Evolutionary conservation across 805 yeast genomes (phyloP).

Genomic region (Brettanomyces sp.): DNA sequence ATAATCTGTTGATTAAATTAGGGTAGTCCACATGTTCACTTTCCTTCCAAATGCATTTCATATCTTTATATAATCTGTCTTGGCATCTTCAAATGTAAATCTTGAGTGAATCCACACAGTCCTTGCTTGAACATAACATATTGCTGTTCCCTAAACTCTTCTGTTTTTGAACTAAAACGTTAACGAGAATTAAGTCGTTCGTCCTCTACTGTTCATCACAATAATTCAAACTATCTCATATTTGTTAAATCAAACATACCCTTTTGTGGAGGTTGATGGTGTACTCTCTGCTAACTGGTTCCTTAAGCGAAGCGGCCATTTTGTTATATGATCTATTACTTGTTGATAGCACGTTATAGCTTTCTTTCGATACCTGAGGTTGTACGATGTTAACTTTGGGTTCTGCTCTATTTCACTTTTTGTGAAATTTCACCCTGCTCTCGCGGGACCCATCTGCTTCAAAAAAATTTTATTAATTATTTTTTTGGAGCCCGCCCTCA

Average conservation of each 20-base stretch:
- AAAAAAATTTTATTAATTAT: background rate
- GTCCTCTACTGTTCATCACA: background rate
- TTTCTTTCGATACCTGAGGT: background rate
- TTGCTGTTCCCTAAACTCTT: no score
- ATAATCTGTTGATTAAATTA: no score
- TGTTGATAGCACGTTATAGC: background rate
- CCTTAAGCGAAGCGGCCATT: constrained; percentile 68
- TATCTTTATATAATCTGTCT: no score
- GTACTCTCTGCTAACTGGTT: constrained; percentile 99
- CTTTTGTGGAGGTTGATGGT: constrained; percentile 99
- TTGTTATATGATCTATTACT: constrained; percentile 7
- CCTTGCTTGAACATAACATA: no score
- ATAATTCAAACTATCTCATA: background rate
- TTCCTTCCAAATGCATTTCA: no score
- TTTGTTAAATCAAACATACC: constrained; percentile 44
- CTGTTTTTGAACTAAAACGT: no score
- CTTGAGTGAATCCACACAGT: no score
- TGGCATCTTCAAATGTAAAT: no score
- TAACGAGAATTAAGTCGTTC: no score
- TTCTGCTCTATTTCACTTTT: background rate
- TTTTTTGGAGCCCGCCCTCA: background rate
- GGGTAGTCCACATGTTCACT: no score
- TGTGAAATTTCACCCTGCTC: background rate
- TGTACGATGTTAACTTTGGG: background rate
- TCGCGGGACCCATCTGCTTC: background rate